Evolutionary conservation across 306 rosid species (phyloP), one percentile per base, ranked within the genome.

Genomic region (Cucumis melo): DNA sequence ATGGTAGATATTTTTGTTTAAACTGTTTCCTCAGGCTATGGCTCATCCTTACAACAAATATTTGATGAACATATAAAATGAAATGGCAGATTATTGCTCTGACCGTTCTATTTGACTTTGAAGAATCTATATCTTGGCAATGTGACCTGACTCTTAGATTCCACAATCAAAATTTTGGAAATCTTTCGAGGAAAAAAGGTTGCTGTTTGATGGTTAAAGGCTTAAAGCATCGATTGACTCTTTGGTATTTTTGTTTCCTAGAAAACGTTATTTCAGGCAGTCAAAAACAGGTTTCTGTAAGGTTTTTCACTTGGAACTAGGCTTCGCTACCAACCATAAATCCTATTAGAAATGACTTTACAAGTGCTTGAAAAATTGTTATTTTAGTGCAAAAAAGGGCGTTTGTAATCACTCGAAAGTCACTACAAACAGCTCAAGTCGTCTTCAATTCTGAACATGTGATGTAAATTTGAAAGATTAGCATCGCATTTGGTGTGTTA

Each of bases 1-100:
- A 87, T 94, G 99, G 99, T 92, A 87, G 62, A 84, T 23, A 59
- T 76, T 74, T 38, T 73, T 51, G 29, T 59, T 8, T 8, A 19
- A 8, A 3, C 50, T 19, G 53, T 34, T 14, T 39, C 13, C 32
- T 51, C 6, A 1, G 27, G 48, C 70, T 16, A 50, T 27, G 27
- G 16, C 64, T 53, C 63, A 72, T 72, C 46, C 27, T 27, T 72
- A 27, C 39, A 44, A 72, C 23, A 17, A 46, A 24, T 19, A 0
- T 66, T 66, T 66, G 17, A 17, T 63, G 1, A 59, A 12, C 36
- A 3, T 57, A 3, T 21, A 2, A 21, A 41, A 21, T 62, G 10
- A 62, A 62, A 62, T 5, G 29, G 0, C 11, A 41, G 54, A 41
- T 67, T 42, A 17, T 67, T 11, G 53, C 41, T 11, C 53, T 39